Evolutionary conservation across 1,284 basidiomycete species (phyloP), one percentile per base, ranked within the genome.

Genomic region (Cryptococcus maquisensis): DNA sequence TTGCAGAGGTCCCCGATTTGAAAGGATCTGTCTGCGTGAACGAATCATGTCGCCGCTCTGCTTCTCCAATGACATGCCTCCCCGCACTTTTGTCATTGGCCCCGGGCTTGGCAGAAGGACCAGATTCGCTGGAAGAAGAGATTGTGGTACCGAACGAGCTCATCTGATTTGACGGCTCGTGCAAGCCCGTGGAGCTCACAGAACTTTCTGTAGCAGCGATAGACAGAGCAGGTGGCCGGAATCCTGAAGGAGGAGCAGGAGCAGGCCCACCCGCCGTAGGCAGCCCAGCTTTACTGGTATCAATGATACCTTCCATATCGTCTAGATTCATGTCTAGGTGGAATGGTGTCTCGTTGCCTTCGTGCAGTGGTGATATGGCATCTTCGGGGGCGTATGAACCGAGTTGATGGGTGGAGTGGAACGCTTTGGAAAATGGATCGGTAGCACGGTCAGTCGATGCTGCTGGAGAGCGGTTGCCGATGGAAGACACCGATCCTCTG

Each of bases 221-320:
- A 10, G 52, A 50, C 2, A 39, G 37, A 28, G 43, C 41, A 23
- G 45, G 26, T 18, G 39, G 39, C 8, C 39, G 39, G 20, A 18
- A 40, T 13, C 28, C 28, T 10, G 28, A 32, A 32, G 28, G 28
- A 6, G 28, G 28, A 10, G 28, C 10, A 32, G 6, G 28, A 8
- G 28, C 10, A 32, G 28, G 28, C 28, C n/a, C 39, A 40, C 16
- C 39, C 5, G 42, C 21, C 5, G 43, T 38, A 35, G 53, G 15
- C 28, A 45, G n/a, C 5, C 44, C 62, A 23, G 71, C 75, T 20
- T 66, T 72, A 13, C 62, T 77, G 18, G 77, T 73, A 71, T 90
- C 81, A 61, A 95, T 80, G 69, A 95, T 90, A 28, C 88, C 91
- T 47, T 88, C 87, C 81, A 96, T 90, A 55, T 84, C 79, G 32